These are phyloP conservation scores for Linderina pennispora DNA, from an alignment of 192 early-diverging fungal species.

Conservation along the genomic window DNA sequence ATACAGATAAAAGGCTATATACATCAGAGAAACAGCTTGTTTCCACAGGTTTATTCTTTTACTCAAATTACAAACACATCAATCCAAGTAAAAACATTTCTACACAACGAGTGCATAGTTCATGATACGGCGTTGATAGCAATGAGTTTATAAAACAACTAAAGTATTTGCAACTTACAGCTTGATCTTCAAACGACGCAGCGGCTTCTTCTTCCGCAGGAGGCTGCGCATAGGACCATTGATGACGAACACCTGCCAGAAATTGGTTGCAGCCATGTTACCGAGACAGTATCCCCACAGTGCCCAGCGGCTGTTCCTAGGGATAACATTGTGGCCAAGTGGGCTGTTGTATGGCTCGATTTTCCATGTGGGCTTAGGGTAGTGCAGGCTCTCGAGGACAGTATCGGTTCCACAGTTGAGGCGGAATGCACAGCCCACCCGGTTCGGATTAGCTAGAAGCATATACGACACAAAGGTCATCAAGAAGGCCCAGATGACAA, in stretches of 20 bases:
- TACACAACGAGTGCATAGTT: too few species aligned
- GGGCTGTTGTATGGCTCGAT: conserved; percentile 42
- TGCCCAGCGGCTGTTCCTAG: conserved; percentile 36
- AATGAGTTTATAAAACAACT: too few species aligned
- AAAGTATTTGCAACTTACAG: conserved; percentile 11
- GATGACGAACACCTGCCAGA: conserved; percentile 46
- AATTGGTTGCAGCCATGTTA: conserved; percentile 32
- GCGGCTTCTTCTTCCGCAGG: conserved; percentile 18
- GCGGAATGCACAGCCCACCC: conserved; percentile 55
- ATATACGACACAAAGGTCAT: conserved; percentile 48
- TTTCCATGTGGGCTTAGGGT: conserved; percentile 24
- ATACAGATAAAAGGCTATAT: too few species aligned
- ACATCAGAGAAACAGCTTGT: too few species aligned
- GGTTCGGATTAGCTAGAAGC: conserved; percentile 56
- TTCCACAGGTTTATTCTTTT: too few species aligned
- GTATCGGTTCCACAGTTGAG: conserved; percentile 60
- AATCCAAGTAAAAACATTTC: too few species aligned
- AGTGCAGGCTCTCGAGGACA: conserved; percentile 31
- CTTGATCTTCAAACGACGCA: conserved; percentile 32
- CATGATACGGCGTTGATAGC: too few species aligned
- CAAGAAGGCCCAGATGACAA: conserved; percentile 46
- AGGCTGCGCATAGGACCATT: conserved; percentile 43
- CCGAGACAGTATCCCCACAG: conserved; percentile 50
- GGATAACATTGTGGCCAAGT: conserved; percentile 56
- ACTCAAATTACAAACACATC: too few species aligned